phyloP scores from a whole-genome alignment of 768 basidiomycete species.

The Amanita muscaria region DNA sequence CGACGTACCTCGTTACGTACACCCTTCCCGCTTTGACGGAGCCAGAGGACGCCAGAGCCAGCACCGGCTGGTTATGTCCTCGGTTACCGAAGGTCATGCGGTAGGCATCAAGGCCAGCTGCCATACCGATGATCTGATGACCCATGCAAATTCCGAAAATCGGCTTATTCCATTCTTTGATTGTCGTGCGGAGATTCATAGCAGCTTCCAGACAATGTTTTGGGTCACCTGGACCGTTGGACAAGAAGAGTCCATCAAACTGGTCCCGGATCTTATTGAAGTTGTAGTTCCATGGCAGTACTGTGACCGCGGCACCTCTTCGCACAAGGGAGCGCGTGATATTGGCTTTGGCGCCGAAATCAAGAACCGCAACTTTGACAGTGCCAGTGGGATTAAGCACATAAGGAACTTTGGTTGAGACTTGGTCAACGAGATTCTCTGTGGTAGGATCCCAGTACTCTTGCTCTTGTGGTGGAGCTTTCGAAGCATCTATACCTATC shows the following conservation, averaged over 20 bases:
- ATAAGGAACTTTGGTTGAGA: conserved; percentile 80
- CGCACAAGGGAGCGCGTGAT: conserved; percentile 89
- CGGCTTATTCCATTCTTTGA: conserved; percentile 87
- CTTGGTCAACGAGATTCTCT: conserved; percentile 92
- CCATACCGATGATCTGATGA: conserved; percentile 96
- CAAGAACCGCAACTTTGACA: conserved; percentile 89
- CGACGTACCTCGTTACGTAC: conserved; percentile 83
- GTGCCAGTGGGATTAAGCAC: conserved; percentile 80
- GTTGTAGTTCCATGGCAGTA: conserved; percentile 96
- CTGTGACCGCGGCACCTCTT: conserved; percentile 87
- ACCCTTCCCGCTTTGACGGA: conserved; percentile 94
- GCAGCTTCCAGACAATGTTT: conserved; percentile 81
- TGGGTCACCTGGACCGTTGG: conserved; percentile 96
- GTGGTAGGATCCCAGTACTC: conserved; percentile 90
- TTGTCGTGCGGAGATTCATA: conserved; percentile 67
- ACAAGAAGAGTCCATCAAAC: conserved; percentile 91
- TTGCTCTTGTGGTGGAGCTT: conserved; percentile 47
- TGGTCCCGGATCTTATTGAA: conserved; percentile 88
- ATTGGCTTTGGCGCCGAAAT: conserved; percentile 97
- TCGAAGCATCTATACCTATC: conserved; percentile 61
- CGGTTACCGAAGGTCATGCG: conserved; percentile 99
- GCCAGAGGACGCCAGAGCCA: conserved; percentile 88
- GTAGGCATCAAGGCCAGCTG: conserved; percentile 93
- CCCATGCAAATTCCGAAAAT: conserved; percentile 99
- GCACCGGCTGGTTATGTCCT: conserved; percentile 97